Conservation (phyloP, 2,329 filamentous ascomycete species). For the Xylaria sp. region DNA sequence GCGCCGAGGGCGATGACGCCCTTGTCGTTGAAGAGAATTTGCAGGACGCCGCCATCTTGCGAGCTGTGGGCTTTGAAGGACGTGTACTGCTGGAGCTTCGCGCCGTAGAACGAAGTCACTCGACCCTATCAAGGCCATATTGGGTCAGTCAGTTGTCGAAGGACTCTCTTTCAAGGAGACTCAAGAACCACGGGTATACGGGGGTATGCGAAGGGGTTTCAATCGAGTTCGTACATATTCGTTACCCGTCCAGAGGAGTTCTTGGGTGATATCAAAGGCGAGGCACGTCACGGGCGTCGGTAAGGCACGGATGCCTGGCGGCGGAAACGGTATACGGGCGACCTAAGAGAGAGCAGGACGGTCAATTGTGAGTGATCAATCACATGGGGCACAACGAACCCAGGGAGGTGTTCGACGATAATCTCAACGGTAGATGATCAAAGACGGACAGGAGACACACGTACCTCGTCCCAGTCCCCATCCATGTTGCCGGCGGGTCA, state of each 20-base stretch:
- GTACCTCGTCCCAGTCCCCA: conserved; percentile 75
- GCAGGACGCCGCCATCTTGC: conserved; percentile 81
- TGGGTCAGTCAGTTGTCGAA: conserved; percentile 28
- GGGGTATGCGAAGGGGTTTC: not conserved
- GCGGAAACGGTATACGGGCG: conserved; percentile 82
- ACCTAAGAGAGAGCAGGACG: conserved; percentile 62
- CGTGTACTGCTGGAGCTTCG: conserved; percentile 87
- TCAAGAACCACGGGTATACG: not conserved
- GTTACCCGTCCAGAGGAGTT: conserved; percentile 93
- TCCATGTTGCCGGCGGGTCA: conserved; percentile 63
- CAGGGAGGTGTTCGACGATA: too few species aligned
- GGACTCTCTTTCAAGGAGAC: not conserved
- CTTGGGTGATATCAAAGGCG: conserved; percentile 88
- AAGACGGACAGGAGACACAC: conserved; percentile 42
- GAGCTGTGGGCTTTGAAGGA: conserved; percentile 83
- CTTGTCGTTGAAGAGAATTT: conserved; percentile 90
- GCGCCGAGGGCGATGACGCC: conserved; percentile 88
- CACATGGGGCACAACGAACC: not conserved
- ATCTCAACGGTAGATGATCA: not conserved
- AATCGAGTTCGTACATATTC: conserved; percentile 73
- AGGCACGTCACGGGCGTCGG: conserved; percentile 80
- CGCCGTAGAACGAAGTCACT: conserved; percentile 87
- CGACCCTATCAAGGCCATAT: conserved; percentile 70
- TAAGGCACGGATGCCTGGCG: conserved; percentile 75
- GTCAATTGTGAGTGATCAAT: not conserved